Percentiles rank a stretch among this genome's conserved stretches.
These are phyloP conservation scores for Boletus rubropictus DNA, from an alignment of 768 basidiomycete genomes.

Conservation along the genomic window DNA sequence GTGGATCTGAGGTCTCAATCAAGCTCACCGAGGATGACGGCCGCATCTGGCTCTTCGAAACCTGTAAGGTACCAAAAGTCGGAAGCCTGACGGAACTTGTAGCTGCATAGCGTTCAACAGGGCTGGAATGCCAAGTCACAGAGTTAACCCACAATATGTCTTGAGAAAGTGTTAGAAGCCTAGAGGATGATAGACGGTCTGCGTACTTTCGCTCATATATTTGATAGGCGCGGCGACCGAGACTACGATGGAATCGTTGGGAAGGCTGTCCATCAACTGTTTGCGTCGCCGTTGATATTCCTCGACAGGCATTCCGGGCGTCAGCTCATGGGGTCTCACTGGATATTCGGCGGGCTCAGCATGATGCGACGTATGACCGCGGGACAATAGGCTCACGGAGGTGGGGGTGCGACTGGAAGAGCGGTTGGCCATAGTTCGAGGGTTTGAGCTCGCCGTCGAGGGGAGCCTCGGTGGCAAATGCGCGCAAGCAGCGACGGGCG, in stretches of 20 bases:
- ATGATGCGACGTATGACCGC: neutral
- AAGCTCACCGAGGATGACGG: slow-evolving; percentile 67
- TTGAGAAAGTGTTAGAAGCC: slow-evolving; percentile 20
- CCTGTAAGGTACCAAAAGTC: slow-evolving; percentile 97
- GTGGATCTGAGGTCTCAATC: slow-evolving; percentile 6
- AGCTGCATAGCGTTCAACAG: slow-evolving; percentile 44
- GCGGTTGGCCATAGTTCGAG: slow-evolving; percentile 74
- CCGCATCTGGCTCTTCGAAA: slow-evolving; percentile 89
- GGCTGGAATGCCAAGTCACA: slow-evolving; percentile 1
- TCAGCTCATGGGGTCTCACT: slow-evolving; percentile 66
- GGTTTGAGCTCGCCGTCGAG: slow-evolving; percentile 48
- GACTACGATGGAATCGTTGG: slow-evolving; percentile 68
- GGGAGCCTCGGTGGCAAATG: slow-evolving; percentile 32
- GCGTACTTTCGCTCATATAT: slow-evolving; percentile 79
- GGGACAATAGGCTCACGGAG: slow-evolving; percentile 42
- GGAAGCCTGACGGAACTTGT: slow-evolving; percentile 89
- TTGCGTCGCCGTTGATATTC: slow-evolving; percentile 75
- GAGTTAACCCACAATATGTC: slow-evolving; percentile 68
- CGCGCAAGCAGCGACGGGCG: slow-evolving; percentile 8
- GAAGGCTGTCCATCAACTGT: slow-evolving; percentile 67
- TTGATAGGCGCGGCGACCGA: slow-evolving; percentile 75
- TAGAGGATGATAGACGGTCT: slow-evolving; percentile 8
- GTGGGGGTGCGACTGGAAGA: slow-evolving; percentile 75
- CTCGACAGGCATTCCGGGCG: slow-evolving; percentile 68
- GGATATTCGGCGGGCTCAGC: slow-evolving; percentile 4